Percentiles rank a stretch among this genome's conserved stretches.
These are phyloP conservation scores for Vinca minor DNA, from an alignment of 257 asterid species.

Conservation along the genomic window DNA sequence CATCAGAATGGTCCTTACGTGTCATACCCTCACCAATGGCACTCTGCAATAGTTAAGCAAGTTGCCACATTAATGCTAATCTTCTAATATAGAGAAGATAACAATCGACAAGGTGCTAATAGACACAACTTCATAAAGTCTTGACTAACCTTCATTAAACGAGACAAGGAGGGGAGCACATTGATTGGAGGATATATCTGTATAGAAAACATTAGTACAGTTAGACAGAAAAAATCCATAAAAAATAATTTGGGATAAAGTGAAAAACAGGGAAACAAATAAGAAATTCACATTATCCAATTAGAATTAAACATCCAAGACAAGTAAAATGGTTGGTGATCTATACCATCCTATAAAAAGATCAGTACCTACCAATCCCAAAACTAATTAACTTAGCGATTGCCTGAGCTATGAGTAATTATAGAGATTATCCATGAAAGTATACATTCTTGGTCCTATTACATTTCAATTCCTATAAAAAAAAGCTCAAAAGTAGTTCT, in stretches of 20 bases:
- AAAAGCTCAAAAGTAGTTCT: not conserved
- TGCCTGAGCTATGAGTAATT: too few species aligned
- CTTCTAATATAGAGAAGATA: not conserved
- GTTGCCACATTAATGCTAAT: conserved; percentile 2
- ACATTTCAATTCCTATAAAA: not conserved
- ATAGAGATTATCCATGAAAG: not conserved
- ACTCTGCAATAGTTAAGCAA: conserved; percentile 46
- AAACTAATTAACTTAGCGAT: not conserved
- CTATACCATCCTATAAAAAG: not conserved
- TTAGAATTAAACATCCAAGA: not conserved
- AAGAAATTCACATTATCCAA: not conserved
- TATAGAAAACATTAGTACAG: not conserved
- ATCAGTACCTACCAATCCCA: not conserved
- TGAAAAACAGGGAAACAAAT: not conserved
- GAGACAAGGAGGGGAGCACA: conserved; percentile 96
- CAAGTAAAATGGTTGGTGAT: not conserved
- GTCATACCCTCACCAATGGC: conserved; percentile 99
- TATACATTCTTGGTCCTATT: not conserved
- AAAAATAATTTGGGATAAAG: too few species aligned
- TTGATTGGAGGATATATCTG: conserved; percentile 98
- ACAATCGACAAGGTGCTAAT: not conserved
- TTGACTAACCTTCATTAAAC: conserved; percentile 78
- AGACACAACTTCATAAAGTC: conserved; percentile 7
- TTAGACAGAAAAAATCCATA: not conserved
- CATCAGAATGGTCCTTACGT: conserved; percentile 91